phyloP scores from a whole-genome alignment of 805 yeast species.

The Wickerhamiella cacticola region DNA sequence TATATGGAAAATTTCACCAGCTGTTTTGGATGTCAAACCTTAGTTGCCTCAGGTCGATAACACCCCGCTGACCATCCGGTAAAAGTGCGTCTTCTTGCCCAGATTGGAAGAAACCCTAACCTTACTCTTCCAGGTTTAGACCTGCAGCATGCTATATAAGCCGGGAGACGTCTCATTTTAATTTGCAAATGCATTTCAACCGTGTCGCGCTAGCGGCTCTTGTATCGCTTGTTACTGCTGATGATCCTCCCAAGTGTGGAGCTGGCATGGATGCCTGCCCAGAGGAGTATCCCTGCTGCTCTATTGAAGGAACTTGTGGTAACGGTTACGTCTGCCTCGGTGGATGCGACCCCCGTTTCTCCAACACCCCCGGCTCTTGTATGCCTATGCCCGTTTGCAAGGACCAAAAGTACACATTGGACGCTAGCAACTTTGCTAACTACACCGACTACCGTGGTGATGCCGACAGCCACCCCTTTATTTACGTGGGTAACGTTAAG shows the following conservation, averaged over 20 bases:
- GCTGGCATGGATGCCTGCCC: conserved; percentile 44
- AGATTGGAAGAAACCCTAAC: neutral
- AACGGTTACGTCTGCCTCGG: conserved; percentile 69
- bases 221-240: conserved; percentile 6
- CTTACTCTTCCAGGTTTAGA: neutral
- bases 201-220: conserved; percentile 1
- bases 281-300: conserved; percentile 70
- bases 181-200: conserved; percentile 4
- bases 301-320: conserved; percentile 70
- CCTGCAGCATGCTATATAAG: neutral
- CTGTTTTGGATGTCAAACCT: neutral
- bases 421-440: conserved; percentile 28
- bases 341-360: conserved; percentile 71
- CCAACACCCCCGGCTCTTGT: conserved; percentile 57
- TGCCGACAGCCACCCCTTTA: conserved; percentile 54
- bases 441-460: conserved; percentile 54
- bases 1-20: neutral
- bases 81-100: conserved; percentile 3
- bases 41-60: neutral
- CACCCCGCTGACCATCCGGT: neutral
- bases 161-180: neutral
- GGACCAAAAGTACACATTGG: conserved; percentile 27
- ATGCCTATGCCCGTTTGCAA: conserved; percentile 76
- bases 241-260: conserved; percentile 21
- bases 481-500: conserved; percentile 42